Evolutionary conservation across 805 yeast species (phyloP), one percentile per base, ranked within the genome.

Genomic region (Saccharomycopsis olivae): DNA sequence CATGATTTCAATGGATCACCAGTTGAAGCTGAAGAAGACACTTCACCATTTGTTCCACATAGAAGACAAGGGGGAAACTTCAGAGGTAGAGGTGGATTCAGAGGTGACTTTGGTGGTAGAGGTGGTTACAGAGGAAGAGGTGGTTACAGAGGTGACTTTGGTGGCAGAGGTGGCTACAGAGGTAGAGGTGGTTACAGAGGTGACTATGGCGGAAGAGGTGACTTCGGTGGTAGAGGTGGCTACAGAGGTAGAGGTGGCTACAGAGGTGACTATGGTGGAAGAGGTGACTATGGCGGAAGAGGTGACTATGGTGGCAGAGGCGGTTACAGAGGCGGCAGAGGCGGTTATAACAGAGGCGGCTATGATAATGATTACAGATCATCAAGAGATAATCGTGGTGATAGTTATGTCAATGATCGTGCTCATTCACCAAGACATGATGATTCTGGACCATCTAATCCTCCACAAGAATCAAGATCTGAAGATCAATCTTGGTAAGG

Each of bases 1-100:
- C 65, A 73, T 45, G 80, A 81, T 46, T 75, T 70, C 63, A 78
- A 78, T 56, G 92, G 92, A 52, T 58, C 75, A 39, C 65, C 29
- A 15, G 21, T 46, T 19, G 41, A 40, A 28, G 49, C 47, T n/a
- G 29, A 35, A 48, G 55, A 48, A 60, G 62, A 48, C 59, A 66
- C 36, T 56, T 51, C 50, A 53, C 59, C 44, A 56, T 58, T 39
- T 58, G 54, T 16, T 47, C 49, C 46, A 44, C 49, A 36, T 38
- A 52, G 61, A 36, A 48, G 57, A 45, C 49, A 56, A 19, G 44
- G 65, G 53, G 58, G 81, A 40, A 78, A 78, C 38, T 39, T 15
- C 37, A 35, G 46, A 34, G 46, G 44, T 20, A 19, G 36, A 13
- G 39, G 44, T 19, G 44, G 35, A 8, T 39, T 9, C 34, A 29